Evolutionary conservation across 371 early-diverging fungal species (phyloP).

Genomic region (Apophysomyces sp.): DNA sequence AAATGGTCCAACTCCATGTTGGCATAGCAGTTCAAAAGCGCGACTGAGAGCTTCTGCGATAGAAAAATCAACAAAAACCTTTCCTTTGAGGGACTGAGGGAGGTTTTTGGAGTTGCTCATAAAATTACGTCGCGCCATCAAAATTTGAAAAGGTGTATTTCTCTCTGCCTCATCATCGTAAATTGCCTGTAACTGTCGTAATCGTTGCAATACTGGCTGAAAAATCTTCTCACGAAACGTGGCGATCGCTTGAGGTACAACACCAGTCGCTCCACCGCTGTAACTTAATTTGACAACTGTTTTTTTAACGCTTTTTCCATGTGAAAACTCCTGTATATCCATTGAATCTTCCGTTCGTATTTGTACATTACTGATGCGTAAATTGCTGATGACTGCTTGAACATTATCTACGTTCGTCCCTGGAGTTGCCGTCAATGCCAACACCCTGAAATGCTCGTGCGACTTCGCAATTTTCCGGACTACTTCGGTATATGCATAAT

Average conservation of each 20-base stretch:
- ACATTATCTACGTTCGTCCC: conserved; percentile 76
- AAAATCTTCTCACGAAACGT: conserved; percentile 42
- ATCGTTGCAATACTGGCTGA: conserved; percentile 41
- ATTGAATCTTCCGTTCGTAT: conserved; percentile 89
- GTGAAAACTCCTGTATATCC: conserved; percentile 78
- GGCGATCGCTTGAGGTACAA: conserved; percentile 24
- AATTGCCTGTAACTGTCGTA: conserved; percentile 44
- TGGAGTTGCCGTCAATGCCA: conserved; percentile 93
- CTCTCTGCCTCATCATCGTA: conserved; percentile 38
- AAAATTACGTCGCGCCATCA: conserved; percentile 45
- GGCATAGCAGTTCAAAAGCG: conserved; percentile 53
- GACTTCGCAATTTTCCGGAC: conserved; percentile 53
- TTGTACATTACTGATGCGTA: conserved; percentile 79
- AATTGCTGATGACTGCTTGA: conserved; percentile 73
- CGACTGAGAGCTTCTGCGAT: conserved; percentile 44
- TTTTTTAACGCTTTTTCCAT: conserved; percentile 64
- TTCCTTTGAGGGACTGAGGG: conserved; percentile 17
- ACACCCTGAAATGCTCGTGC: conserved; percentile 66
- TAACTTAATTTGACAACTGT: conserved; percentile 64
- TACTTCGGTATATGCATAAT: conserved; percentile 80
- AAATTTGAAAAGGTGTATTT: conserved; percentile 45
- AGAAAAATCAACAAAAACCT: conserved; percentile 40
- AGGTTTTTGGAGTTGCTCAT: conserved; percentile 24
- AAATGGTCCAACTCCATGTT: conserved; percentile 68
- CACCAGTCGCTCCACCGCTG: conserved; percentile 51